These are phyloP conservation scores for Salvia splendens DNA, from an alignment of 257 asterid genomes.

Conservation along the genomic window DNA sequence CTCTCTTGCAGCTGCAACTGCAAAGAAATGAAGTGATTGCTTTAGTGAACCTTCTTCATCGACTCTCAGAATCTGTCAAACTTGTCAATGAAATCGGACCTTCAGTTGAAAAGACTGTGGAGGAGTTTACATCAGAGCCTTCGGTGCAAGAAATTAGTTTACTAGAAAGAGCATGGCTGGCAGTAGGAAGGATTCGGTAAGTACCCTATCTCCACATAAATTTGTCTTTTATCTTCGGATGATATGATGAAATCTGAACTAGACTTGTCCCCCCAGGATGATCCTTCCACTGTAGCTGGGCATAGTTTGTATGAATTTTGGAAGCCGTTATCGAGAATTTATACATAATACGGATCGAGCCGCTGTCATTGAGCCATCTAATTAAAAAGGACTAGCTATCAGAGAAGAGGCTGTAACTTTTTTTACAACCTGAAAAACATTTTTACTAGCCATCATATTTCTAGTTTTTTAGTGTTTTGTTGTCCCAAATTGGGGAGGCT, in stretches of 20 bases:
- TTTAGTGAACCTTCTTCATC: conserved; percentile 73
- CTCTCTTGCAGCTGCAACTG: conserved; percentile 62
- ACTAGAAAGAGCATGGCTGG: conserved; percentile 46
- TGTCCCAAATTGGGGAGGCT: neutral
- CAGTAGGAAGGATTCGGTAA: conserved; percentile 44
- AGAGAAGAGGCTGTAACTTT: neutral
- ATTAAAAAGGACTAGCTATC: conserved; percentile 5
- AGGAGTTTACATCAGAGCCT: conserved; percentile 48
- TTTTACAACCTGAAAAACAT: neutral
- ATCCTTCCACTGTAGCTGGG: conserved; percentile 35
- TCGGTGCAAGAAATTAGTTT: conserved; percentile 37
- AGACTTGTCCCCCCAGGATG: conserved; percentile 34
- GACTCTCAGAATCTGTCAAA: conserved; percentile 82
- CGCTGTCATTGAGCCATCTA: neutral
- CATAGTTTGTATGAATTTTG: conserved; percentile 30
- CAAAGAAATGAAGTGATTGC: conserved; percentile 97
- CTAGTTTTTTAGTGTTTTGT: conserved; percentile 6
- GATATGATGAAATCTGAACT: conserved; percentile 17
- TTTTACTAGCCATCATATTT: neutral
- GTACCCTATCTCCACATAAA: conserved; percentile 22
- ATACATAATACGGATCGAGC: conserved; percentile 19
- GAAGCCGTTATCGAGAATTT: conserved; percentile 27
- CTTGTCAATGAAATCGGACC: conserved; percentile 74
- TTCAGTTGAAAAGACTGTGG: conserved; percentile 50
- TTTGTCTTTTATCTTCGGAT: conserved; percentile 12